Evolutionary conservation across 2,329 filamentous ascomycete genomes (phyloP).

Genomic region (Leptographium flavum): DNA sequence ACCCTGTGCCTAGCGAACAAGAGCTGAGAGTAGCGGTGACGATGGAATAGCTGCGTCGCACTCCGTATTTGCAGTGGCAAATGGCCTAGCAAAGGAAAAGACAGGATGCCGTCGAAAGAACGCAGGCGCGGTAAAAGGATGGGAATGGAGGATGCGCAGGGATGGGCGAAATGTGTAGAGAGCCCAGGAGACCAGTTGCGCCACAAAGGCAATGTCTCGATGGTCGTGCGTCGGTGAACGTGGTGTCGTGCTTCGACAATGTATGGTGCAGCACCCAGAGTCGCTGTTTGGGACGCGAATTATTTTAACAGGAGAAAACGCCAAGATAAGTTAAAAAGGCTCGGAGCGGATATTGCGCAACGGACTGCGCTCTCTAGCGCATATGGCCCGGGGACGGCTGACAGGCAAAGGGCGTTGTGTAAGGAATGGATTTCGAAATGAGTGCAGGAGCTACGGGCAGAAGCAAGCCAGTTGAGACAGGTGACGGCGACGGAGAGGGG

Average conservation of each 20-base stretch:
- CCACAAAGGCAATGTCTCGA: not conserved
- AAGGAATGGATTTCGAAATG: not conserved
- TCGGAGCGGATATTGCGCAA: conserved; percentile 1
- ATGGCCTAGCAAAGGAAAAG: too few relatives aligned
- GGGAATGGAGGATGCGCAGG: not conserved
- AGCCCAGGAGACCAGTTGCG: not conserved
- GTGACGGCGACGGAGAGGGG: too few relatives aligned
- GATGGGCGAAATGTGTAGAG: not conserved
- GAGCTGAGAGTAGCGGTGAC: not conserved
- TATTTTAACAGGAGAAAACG: not conserved
- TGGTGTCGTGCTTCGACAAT: not conserved
- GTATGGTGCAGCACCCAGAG: not conserved
- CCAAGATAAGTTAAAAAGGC: not conserved
- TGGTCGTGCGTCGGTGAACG: not conserved
- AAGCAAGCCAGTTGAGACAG: too few relatives aligned
- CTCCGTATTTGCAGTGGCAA: not conserved
- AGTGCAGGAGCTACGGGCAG: too few relatives aligned
- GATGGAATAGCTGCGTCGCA: not conserved
- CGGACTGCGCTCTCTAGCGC: not conserved
- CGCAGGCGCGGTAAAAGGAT: not conserved
- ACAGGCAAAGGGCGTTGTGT: not conserved
- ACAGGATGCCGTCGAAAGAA: not conserved
- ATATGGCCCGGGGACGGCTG: not conserved
- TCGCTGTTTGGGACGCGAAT: not conserved
- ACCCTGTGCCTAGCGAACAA: not conserved